These are phyloP conservation scores for Penicillium crustosum DNA, from an alignment of 2,329 filamentous ascomycete species.

Conservation along the genomic window DNA sequence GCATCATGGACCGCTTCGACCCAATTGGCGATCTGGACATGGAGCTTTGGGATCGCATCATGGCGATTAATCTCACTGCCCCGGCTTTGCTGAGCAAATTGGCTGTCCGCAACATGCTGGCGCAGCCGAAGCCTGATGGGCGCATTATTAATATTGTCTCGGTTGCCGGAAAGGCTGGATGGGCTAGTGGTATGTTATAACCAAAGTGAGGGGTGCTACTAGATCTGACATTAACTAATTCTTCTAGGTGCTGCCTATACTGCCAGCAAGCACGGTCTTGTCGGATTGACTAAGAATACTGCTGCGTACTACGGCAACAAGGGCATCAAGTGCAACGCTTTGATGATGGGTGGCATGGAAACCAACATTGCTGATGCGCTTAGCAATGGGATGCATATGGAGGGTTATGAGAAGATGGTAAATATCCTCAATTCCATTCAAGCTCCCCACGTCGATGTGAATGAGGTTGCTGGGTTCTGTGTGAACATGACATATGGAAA, in stretches of 20 bases:
- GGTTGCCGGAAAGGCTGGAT: slow-evolving; percentile 48
- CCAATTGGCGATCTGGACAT: slow-evolving; percentile 51
- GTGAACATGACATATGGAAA: slow-evolving; percentile 27
- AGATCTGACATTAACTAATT: not conserved
- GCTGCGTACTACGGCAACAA: slow-evolving; percentile 56
- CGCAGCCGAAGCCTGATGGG: slow-evolving; percentile 39
- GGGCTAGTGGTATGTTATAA: slow-evolving; percentile 36
- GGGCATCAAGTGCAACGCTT: slow-evolving; percentile 54
- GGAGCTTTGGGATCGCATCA: slow-evolving; percentile 54
- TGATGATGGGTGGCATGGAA: slow-evolving; percentile 56
- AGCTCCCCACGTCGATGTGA: slow-evolving; percentile 23
- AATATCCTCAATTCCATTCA: slow-evolving; percentile 17
- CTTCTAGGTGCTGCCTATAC: slow-evolving; percentile 52
- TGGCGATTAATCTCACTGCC: slow-evolving; percentile 59
- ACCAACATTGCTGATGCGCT: slow-evolving; percentile 57
- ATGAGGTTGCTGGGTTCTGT: slow-evolving; percentile 32
- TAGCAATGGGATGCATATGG: slow-evolving; percentile 24
- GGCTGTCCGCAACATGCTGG: slow-evolving; percentile 51
- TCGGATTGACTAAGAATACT: slow-evolving; percentile 59
- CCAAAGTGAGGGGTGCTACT: not conserved
- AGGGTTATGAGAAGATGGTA: slow-evolving; percentile 23
- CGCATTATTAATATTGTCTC: slow-evolving; percentile 56
- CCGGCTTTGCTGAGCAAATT: slow-evolving; percentile 54
- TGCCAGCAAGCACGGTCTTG: slow-evolving; percentile 54
- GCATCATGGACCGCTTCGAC: slow-evolving; percentile 58